phyloP scores from a whole-genome alignment of 78 protist species.

The Blattamonas nauphoetae region DNA sequence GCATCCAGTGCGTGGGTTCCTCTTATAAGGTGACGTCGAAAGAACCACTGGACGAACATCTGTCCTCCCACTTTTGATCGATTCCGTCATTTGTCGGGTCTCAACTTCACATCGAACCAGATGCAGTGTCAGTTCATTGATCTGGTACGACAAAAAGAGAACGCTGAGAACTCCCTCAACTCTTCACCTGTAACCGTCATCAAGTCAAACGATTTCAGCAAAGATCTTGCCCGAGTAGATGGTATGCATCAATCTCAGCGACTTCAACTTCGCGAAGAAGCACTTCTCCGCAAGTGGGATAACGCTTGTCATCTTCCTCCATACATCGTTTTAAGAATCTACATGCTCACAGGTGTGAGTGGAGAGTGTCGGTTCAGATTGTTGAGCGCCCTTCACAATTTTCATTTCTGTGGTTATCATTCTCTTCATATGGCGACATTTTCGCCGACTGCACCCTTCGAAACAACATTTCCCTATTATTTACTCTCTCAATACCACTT shows the following conservation, averaged over 20 bases:
- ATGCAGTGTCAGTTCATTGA: neutral
- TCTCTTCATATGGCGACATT: too few relatives aligned
- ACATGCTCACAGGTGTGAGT: too few relatives aligned
- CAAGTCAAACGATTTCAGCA: neutral
- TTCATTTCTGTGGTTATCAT: too few relatives aligned
- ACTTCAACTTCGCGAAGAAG: neutral
- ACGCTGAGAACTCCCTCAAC: neutral
- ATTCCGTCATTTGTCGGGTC: neutral
- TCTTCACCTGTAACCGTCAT: neutral
- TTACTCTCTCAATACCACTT: too few relatives aligned
- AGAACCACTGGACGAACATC: too few relatives aligned
- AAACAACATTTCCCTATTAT: too few relatives aligned
- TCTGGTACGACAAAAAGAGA: neutral
- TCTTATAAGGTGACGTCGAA: too few relatives aligned
- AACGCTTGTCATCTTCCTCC: neutral
- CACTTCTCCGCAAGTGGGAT: neutral
- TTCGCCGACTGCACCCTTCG: too few relatives aligned
- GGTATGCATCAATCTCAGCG: neutral
- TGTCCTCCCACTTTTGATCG: too few relatives aligned
- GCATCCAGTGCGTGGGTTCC: neutral
- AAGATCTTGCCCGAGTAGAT: neutral
- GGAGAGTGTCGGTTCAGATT: too few relatives aligned
- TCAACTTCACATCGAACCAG: neutral
- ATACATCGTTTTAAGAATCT: neutral
- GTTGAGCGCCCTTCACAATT: too few relatives aligned